Evolutionary conservation across 805 yeast genomes (phyloP).

Genomic region (Scheffersomyces stipitis): DNA sequence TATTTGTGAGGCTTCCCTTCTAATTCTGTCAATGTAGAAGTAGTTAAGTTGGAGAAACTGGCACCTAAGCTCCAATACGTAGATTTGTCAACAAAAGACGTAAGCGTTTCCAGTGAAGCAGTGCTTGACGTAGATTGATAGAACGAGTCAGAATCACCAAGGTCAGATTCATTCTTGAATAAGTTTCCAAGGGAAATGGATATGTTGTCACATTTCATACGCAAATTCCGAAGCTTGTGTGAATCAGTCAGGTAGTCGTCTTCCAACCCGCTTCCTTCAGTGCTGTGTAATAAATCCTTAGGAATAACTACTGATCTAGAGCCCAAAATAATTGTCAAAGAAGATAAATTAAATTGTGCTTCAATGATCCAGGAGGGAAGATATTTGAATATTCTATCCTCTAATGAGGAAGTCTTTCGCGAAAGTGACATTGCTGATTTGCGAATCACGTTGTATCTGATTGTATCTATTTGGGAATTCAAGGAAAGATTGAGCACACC

Average conservation of each 20-base stretch:
- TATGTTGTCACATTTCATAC: constrained; percentile 12
- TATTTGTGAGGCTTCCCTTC: constrained; percentile 5
- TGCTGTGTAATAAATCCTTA: constrained; percentile 12
- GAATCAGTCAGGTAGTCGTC: constrained; percentile 16
- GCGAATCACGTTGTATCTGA: background rate
- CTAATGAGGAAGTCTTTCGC: constrained; percentile 3
- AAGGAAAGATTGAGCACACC: constrained; percentile 31
- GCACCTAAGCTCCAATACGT: constrained; percentile 23
- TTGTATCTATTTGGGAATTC: constrained; percentile 19
- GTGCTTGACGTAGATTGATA: constrained; percentile 11
- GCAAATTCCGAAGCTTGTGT: constrained; percentile 20
- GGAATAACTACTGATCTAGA: constrained; percentile 41
- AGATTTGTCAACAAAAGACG: constrained; percentile 9
- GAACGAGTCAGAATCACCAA: constrained; percentile 1
- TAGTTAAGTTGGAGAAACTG: constrained; percentile 14
- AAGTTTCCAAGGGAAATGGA: constrained; percentile 3
- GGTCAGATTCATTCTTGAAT: background rate
- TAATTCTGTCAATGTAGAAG: constrained; percentile 13
- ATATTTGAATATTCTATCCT: constrained; percentile 15
- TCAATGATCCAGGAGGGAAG: constrained; percentile 38
- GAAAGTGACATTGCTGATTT: background rate
- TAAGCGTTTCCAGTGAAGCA: constrained; percentile 30
- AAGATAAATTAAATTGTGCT: constrained; percentile 14
- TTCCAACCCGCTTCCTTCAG: constrained; percentile 11
- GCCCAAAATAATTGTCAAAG: constrained; percentile 26